Evolutionary conservation across 2,329 filamentous ascomycete species (phyloP).

Genomic region (Xylaria arbuscula): DNA sequence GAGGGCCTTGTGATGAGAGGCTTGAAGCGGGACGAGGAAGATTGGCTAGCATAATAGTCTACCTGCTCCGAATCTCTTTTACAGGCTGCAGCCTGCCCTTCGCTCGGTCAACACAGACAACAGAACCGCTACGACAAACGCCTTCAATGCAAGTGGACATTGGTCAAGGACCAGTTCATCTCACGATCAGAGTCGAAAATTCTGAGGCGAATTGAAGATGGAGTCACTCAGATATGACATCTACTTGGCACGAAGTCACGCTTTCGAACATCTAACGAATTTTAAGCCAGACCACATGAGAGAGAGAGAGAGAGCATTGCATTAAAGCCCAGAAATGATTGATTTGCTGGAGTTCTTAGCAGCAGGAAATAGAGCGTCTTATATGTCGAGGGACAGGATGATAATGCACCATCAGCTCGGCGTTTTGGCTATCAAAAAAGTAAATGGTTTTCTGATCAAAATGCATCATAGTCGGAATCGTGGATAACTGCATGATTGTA

Average conservation of each 20-base stretch:
- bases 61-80: slow-evolving; percentile 11
- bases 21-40: slow-evolving; percentile 67
- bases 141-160: neutral
- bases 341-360: slow-evolving; percentile 7
- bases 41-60: slow-evolving; percentile 60
- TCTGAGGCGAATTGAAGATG: neutral
- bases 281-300: neutral
- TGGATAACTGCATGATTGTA: neutral
- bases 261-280: neutral
- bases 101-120: neutral
- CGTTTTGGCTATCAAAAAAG: slow-evolving; percentile 29
- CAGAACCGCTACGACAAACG: neutral
- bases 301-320: neutral
- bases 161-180: neutral
- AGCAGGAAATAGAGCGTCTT: slow-evolving; percentile 20
- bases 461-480: slow-evolving; percentile 9
- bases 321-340: neutral
- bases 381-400: slow-evolving; percentile 13
- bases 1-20: slow-evolving; percentile 69
- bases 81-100: neutral
- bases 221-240: neutral
- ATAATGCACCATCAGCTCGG: slow-evolving; percentile 30
- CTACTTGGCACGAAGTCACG: neutral
- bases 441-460: slow-evolving; percentile 12
- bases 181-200: neutral